A percentile compares a stretch with the other conserved stretches of the same genome.
Evolutionary conservation across 2,329 filamentous ascomycete genomes (phyloP).

Genomic region (Xylariaceae sp.): DNA sequence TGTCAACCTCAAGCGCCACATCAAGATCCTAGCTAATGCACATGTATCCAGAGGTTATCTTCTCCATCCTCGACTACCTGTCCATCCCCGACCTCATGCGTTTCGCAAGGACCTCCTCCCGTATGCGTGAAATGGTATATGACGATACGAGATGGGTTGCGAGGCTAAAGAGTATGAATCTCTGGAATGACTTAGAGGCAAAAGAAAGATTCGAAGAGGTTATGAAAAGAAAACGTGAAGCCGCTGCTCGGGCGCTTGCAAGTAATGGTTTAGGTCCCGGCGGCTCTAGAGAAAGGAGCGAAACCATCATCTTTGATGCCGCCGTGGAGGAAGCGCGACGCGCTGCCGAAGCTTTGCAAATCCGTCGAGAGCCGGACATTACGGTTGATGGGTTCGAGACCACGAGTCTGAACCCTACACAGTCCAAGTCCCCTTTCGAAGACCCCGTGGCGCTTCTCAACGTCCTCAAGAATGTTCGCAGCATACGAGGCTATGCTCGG

Average conservation of each 20-base stretch:
- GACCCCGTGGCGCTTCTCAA: conserved; percentile 62
- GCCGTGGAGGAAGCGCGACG: conserved; percentile 59
- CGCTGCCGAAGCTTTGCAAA: conserved; percentile 35
- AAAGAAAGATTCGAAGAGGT: conserved; percentile 72
- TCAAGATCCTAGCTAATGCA: conserved; percentile 6
- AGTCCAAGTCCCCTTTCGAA: conserved; percentile 42
- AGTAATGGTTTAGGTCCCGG: conserved; percentile 19
- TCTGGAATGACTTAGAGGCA: conserved; percentile 88
- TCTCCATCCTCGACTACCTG: conserved; percentile 82
- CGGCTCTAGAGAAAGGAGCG: conserved; percentile 35
- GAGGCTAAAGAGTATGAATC: conserved; percentile 76
- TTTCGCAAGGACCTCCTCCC: conserved; percentile 77
- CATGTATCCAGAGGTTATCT: conserved; percentile 66
- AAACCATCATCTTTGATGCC: conserved; percentile 67
- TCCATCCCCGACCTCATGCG: conserved; percentile 78
- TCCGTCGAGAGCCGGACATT: conserved; percentile 27
- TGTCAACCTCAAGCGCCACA: neutral
- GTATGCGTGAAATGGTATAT: conserved; percentile 96
- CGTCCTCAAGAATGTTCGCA: conserved; percentile 65
- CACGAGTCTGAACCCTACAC: conserved; percentile 50
- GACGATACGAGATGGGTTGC: conserved; percentile 95
- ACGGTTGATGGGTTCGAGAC: conserved; percentile 71
- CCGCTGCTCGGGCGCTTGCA: conserved; percentile 33
- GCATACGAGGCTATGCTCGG: conserved; percentile 76
- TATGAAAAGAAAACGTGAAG: conserved; percentile 56